Percentiles rank a stretch among this genome's conserved stretches.
Conservation (phyloP, 306 rosid genomes). For the Lathyrus sativus region DNA sequence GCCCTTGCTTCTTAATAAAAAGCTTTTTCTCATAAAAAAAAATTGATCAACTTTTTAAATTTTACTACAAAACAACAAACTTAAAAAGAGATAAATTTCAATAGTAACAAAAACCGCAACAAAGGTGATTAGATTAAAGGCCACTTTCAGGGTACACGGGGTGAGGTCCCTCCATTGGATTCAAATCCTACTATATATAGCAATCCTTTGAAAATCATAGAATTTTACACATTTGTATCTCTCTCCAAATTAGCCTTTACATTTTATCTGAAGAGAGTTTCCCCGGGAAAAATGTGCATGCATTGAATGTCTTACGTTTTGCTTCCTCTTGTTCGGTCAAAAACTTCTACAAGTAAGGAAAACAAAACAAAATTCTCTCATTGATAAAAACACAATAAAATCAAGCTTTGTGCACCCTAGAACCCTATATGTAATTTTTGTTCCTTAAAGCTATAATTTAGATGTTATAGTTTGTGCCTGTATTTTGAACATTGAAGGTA, state of each 20-base stretch:
- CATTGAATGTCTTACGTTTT: neutral
- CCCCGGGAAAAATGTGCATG: neutral
- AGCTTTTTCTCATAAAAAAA: too few species aligned
- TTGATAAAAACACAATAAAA: neutral
- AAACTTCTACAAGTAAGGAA: neutral
- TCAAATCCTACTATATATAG: neutral
- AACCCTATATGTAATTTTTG: neutral
- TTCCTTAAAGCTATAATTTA: neutral
- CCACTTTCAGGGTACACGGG: too few species aligned
- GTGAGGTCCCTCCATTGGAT: neutral
- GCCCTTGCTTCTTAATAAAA: too few species aligned
- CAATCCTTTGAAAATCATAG: neutral
- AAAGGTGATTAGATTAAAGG: too few species aligned
- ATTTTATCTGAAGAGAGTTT: neutral
- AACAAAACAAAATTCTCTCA: neutral
- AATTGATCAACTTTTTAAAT: too few species aligned
- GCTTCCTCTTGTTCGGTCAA: neutral
- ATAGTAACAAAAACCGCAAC: too few species aligned
- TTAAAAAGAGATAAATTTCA: too few species aligned
- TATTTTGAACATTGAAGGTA: conserved; percentile 49
- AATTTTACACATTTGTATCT: neutral
- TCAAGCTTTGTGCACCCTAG: neutral
- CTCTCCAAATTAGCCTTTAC: neutral
- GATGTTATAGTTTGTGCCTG: neutral
- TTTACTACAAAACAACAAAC: too few species aligned